Conservation (phyloP, 177 flowering plant species). For the Vitis hybrid region DNA sequence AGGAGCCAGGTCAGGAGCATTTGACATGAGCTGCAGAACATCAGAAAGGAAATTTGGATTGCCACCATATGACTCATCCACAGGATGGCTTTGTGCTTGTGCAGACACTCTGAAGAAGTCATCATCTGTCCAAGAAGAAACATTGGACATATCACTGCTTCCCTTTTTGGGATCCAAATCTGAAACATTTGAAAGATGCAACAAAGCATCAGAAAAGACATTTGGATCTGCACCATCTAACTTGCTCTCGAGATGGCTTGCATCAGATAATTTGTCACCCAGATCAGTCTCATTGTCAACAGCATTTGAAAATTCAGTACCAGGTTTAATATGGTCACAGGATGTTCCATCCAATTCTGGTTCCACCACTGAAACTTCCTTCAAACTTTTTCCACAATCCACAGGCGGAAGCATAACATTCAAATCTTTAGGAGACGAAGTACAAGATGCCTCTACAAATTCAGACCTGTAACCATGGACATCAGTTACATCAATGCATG, state of each 20-base stretch:
- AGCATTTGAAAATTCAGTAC: constrained; percentile 7
- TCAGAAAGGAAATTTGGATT: constrained; percentile 18
- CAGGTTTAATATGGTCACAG: constrained; percentile 12
- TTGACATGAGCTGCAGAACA: constrained; percentile 14
- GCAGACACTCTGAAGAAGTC: constrained; percentile 10
- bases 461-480: constrained; percentile 19
- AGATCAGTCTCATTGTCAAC: constrained; percentile 15
- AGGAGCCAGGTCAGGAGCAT: constrained; percentile 18
- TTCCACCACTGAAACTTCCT: constrained; percentile 13
- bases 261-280: constrained; percentile 12
- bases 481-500: constrained; percentile 15
- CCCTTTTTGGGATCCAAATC: too few relatives aligned
- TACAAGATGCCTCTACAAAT: constrained; percentile 31
- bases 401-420: constrained; percentile 7
- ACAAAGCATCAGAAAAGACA: constrained; percentile 11
- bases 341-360: constrained; percentile 22
- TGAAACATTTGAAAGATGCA: too few relatives aligned
- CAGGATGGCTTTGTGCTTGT: constrained; percentile 21
- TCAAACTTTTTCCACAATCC: constrained; percentile 23
- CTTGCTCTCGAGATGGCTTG: constrained; percentile 7
- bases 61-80: constrained; percentile 17
- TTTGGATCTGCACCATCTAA: constrained; percentile 11
- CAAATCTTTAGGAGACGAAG: constrained; percentile 25
- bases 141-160: constrained; percentile 2
- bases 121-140: constrained; percentile 20